phyloP scores from a whole-genome alignment of 2,329 filamentous ascomycete species.

The Pseudogymnoascus sp. region DNA sequence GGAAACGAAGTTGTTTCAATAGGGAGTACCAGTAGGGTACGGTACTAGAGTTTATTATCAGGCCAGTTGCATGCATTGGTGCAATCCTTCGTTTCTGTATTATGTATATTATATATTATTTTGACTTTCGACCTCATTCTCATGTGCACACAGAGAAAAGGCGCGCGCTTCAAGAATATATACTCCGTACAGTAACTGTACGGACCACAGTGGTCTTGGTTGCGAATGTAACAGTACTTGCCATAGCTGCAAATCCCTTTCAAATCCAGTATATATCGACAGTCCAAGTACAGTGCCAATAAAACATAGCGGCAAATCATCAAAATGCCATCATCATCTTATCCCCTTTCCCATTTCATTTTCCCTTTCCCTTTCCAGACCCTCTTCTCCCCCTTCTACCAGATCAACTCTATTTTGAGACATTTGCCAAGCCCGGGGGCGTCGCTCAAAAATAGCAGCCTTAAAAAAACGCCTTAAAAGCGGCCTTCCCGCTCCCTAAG shows the following conservation, averaged over 20 bases:
- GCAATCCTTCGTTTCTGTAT: neutral
- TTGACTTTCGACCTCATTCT: neutral
- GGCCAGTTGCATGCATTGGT: neutral
- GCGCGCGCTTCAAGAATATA: neutral
- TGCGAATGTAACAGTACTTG: neutral
- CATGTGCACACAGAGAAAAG: too few relatives aligned
- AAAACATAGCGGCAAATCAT: neutral
- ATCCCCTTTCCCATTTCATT: neutral
- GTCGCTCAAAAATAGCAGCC: neutral
- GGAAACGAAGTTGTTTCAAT: neutral
- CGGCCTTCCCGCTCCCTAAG: slow-evolving; percentile 1
- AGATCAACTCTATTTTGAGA: neutral
- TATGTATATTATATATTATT: neutral
- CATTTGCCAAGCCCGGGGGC: neutral
- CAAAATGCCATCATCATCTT: neutral
- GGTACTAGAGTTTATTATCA: neutral
- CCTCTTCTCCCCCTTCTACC: neutral
- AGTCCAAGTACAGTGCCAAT: neutral
- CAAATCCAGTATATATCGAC: neutral
- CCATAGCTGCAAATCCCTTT: neutral
- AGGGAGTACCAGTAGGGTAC: neutral
- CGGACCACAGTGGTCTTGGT: neutral
- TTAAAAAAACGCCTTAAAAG: neutral
- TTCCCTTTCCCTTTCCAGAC: neutral
- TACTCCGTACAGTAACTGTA: too few relatives aligned